Base-by-base conservation (phyloP, 176 grass and related monocot species). In the Elaeis guineensis region DNA sequence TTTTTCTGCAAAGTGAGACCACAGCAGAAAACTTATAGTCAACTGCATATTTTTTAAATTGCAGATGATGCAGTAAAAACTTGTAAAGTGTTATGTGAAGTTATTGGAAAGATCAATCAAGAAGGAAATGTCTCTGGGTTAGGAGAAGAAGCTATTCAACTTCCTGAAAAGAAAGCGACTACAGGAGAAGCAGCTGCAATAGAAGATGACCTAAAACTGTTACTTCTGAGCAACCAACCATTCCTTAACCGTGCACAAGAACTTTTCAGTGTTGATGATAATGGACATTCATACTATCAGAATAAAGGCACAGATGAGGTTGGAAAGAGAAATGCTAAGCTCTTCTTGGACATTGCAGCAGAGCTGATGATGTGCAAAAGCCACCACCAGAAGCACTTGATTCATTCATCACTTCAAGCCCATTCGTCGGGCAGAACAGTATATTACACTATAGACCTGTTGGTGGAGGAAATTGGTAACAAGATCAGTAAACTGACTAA, bases 351-450 rank as follows among this genome's bases (percentile, higher is more conserved):
- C 60, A 51, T 66, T 6, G 80, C 80, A 52, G 22, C 16, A 15
- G 91, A 96, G 53, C 83, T 85, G 17, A 54, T 96, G 69, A 59
- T 69, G 24, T 65, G 55, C 7, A 96, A 87, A 60, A 63, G 65
- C 25, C 16, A 17, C 18, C 71, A 67, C 59, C 68, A 30, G 59
- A 72, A 50, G 1, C 51, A 66, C 6, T 53, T 63, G 15, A 66
- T 66, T 14, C 66, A 64, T 71, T 76, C 71, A 6, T 25, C 61
- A 19, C 67, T 65, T 23, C 61, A 59, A 29, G 16, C 29, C 2
- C 62, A 56, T 5, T 80, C 52, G 64, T 62, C 54, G 48, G 52
- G 67, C 61, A 52, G 48, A 61, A 3, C 55, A 25, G 1, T 30
- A 6, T 77, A 75, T 77, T 74, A 71, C 50, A 83, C 82, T 22